A percentile compares a stretch with the other conserved stretches of the same genome.
These are phyloP conservation scores for Eimeria sp. DNA, from an alignment of 169 alveolate species.

Conservation along the genomic window DNA sequence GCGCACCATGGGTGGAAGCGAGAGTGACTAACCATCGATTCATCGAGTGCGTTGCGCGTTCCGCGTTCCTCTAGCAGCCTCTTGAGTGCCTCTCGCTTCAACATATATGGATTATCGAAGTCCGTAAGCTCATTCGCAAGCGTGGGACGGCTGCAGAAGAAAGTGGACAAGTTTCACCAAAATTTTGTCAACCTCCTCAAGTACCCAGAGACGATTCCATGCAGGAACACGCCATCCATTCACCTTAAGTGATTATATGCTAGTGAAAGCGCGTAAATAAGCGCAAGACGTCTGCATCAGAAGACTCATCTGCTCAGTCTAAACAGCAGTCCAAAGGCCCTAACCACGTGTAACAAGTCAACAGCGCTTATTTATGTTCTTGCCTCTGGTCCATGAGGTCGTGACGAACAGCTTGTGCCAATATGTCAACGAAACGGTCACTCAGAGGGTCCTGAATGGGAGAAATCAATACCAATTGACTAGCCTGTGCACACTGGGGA, in stretches of 20 bases:
- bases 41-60: slow-evolving; percentile 82
- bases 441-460: slow-evolving; percentile 28
- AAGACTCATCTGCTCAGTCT: not conserved
- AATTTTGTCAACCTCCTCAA: not conserved
- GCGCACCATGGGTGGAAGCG: not conserved
- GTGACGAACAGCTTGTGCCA: slow-evolving; percentile 79
- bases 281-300: not conserved
- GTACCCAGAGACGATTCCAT: not conserved
- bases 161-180: not conserved
- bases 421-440: slow-evolving; percentile 73
- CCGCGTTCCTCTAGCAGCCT: slow-evolving; percentile 80
- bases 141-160: slow-evolving; percentile 82
- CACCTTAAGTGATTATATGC: not conserved
- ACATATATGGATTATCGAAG: slow-evolving; percentile 84
- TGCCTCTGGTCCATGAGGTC: slow-evolving; percentile 83
- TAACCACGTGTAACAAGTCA: not conserved
- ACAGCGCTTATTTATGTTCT: not conserved
- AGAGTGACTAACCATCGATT: slow-evolving; percentile 70
- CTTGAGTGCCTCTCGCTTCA: slow-evolving; percentile 81
- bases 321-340: not conserved
- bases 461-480: not conserved
- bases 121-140: slow-evolving; percentile 83
- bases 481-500: not conserved
- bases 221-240: not conserved
- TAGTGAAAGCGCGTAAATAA: not conserved